Conservation (phyloP, 805 yeast species). For the Priceomyces haplophilus region DNA sequence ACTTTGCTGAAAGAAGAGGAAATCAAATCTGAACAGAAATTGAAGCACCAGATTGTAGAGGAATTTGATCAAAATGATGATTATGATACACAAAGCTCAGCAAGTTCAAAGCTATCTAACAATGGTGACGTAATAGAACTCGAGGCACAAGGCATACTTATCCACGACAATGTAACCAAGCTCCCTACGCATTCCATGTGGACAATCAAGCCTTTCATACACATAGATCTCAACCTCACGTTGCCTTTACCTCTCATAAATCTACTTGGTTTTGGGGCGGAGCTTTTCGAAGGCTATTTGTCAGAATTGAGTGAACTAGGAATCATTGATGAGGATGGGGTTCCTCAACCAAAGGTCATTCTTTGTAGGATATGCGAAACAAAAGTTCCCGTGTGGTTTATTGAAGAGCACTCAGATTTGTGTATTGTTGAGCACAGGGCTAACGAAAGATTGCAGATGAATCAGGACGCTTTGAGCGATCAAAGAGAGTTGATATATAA, state of each 20-base stretch:
- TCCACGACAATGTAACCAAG: slow-evolving; percentile 56
- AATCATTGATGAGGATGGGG: slow-evolving; percentile 55
- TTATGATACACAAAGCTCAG: slow-evolving; percentile 11
- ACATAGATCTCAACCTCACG: slow-evolving; percentile 60
- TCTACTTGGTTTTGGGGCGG: slow-evolving; percentile 85
- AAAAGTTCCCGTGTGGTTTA: slow-evolving; percentile 92
- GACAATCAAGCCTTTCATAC: slow-evolving; percentile 78
- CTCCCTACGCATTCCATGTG: slow-evolving; percentile 85
- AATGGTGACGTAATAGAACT: slow-evolving; percentile 66
- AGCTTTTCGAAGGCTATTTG: slow-evolving; percentile 74
- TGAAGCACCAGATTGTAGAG: slow-evolving; percentile 1
- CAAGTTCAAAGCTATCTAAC: slow-evolving; percentile 40
- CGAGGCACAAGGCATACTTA: slow-evolving; percentile 91
- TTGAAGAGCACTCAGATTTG: slow-evolving; percentile 84
- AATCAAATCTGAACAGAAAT: background rate
- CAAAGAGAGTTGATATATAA: slow-evolving; percentile 53
- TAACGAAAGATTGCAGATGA: slow-evolving; percentile 67
- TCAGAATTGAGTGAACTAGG: slow-evolving; percentile 61
- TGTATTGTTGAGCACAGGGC: slow-evolving; percentile 83
- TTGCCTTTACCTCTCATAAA: slow-evolving; percentile 69
- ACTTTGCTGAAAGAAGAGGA: background rate
- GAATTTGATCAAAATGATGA: slow-evolving; percentile 6
- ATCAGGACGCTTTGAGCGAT: slow-evolving; percentile 75
- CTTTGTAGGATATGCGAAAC: slow-evolving; percentile 92
- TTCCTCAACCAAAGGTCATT: slow-evolving; percentile 79